Evolutionary conservation across 2,329 filamentous ascomycete species (phyloP), one percentile per base, ranked within the genome.

Genomic region (Colletotrichum lindemuthianum): DNA sequence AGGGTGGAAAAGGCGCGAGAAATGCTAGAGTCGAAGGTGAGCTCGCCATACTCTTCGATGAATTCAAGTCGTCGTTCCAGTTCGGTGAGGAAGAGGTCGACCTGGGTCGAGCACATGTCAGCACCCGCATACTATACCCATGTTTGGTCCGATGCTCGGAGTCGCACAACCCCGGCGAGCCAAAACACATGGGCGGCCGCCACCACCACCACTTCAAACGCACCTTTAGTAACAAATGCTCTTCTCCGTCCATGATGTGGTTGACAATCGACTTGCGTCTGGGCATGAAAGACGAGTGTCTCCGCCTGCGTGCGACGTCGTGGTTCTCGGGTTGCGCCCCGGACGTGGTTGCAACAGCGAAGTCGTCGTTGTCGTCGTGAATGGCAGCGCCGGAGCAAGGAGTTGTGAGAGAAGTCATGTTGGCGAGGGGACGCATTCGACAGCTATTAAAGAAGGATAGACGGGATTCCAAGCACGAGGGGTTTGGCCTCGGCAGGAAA

Each of bases 61-160:
- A 93, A 91, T 72, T 96, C 93, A 50, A 99, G 83, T 58, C 95
- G 88, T 69, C 91, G 86, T 78, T 96, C 94, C 47, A 99, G 84
- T 75, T 98, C 93, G 43, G 90, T 86, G 59, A 99, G 84, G 76
- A 96, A 96, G 54, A 91, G 79, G 73, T 96, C 92, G 54, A 96
- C 86, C 88, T 90, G 51, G 39, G 13, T 34, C 47, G 15, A 63
- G 50, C 15, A 60, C 32, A 54, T 43, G 63, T 60, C 50, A 65
- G 64, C 40, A 43, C 12, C 49, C 52, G 16, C n/a, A 41, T 15
- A 10, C 7, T 32, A 8, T 16, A 10, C 1, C 16, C n/a, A 24
- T n/a, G 36, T 54, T 37, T 41, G 32, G 24, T 48, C 51, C 61
- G 44, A 61, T 16, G 44, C 49, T 33, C 56, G 53, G 58, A 37